A percentile compares a stretch with the other conserved stretches of the same genome.
These are phyloP conservation scores for Boletus albobrunnescens DNA, from an alignment of 1,284 basidiomycete genomes.

Conservation along the genomic window DNA sequence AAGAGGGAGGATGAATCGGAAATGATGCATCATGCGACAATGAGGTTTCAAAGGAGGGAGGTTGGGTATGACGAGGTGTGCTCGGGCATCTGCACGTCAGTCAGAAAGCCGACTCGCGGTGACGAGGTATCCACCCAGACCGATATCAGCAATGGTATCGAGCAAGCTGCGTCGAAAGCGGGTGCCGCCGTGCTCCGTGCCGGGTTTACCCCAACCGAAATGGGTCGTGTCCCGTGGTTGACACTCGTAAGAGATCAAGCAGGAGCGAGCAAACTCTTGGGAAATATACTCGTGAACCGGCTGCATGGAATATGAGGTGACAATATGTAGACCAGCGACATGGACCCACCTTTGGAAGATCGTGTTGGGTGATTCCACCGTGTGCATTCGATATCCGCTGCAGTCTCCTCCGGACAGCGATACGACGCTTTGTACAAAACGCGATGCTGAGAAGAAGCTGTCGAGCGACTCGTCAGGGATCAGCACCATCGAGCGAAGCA, in stretches of 20 bases:
- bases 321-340: not conserved
- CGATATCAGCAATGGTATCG: conserved; percentile 62
- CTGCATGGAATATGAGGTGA: conserved; percentile 37
- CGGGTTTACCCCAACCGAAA: conserved; percentile 78
- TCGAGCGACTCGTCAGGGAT: conserved; percentile 28
- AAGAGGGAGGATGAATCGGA: conserved; percentile 67
- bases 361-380: conserved; percentile 54
- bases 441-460: conserved; percentile 49
- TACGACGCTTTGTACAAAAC: conserved; percentile 62
- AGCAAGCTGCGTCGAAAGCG: conserved; percentile 62
- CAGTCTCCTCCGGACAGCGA: conserved; percentile 58
- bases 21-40: conserved; percentile 69
- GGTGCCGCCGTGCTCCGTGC: conserved; percentile 54
- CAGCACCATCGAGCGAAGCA: not conserved
- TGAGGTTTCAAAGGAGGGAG: conserved; percentile 60
- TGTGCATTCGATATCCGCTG: conserved; percentile 72
- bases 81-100: conserved; percentile 49
- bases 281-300: conserved; percentile 68
- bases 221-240: conserved; percentile 69
- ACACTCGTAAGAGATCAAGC: conserved; percentile 72
- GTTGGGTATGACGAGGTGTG: conserved; percentile 60
- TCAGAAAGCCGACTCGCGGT: conserved; percentile 3
- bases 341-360: conserved; percentile 69
- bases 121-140: conserved; percentile 37
- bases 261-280: conserved; percentile 76